Evolutionary conservation across 2,329 filamentous ascomycete genomes (phyloP), one percentile per base, ranked within the genome.

Genomic region (Fusarium coffeatum): DNA sequence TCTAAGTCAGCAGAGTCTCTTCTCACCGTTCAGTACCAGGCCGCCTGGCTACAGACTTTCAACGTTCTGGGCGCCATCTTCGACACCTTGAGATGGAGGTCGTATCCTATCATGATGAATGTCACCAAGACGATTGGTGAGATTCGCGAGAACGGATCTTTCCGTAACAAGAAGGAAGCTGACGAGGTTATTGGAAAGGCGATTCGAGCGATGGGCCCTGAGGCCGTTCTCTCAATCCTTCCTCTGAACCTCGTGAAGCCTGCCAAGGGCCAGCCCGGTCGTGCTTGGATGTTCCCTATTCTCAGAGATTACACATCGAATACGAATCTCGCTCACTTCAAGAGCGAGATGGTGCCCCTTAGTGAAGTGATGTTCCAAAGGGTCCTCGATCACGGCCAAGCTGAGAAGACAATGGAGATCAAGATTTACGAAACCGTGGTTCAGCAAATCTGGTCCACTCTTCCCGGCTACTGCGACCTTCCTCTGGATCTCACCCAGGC

Each of bases 341-440:
- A 90, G 72, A 83, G 86, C 5, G 93, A 97, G 75, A 90, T 99
- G 79, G 89, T 98, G 8, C 94, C 96, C 18, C 84, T 99, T 25
- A 98, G 95, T 78, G 92, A 97, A 78, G 83, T 88, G 51, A 92
- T 99, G 85, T 98, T 95, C 79, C 93, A 98, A 78, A 90, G 88
- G 71, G 92, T 98, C 8, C 83, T 97, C 48, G 91, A 97, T 66
- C 92, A 97, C 74, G 93, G 92, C 16, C 84, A 88, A 23, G 89
- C 89, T 16, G 92, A 95, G 77, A 98, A 97, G 85, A 96, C 93
- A 0, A 94, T 97, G 87, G 94, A 98, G 79, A 88, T 96, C 77
- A 99, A 99, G 85, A 97, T 99, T 63, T 99, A 96, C 78, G 95
- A 99, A 82, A 98, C 96, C 0, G 85, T 99, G 7, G 93, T 99